These are phyloP conservation scores for Fusarium nematophilum DNA, from an alignment of 2,329 filamentous ascomycete genomes.

Conservation along the genomic window DNA sequence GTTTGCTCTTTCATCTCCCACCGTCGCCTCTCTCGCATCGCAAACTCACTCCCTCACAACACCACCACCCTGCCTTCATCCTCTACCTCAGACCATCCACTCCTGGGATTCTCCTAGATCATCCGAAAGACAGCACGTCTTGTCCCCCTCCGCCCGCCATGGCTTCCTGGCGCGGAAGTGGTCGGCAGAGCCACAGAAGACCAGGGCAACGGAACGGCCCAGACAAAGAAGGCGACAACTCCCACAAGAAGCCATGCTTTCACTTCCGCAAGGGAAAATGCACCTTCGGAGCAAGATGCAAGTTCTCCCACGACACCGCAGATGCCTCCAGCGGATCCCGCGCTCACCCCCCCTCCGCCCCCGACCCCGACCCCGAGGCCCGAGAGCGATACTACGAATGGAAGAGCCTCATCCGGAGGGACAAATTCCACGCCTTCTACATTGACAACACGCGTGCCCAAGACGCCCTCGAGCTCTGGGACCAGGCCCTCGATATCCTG, in stretches of 20 bases:
- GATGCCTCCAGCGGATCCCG: too few relatives aligned
- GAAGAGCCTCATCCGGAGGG: slow-evolving; percentile 1
- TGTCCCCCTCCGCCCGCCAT: background rate
- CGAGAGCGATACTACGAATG: slow-evolving; percentile 7
- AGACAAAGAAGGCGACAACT: background rate
- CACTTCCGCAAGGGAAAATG: slow-evolving; percentile 7
- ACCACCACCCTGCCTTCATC: background rate
- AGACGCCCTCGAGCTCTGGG: slow-evolving; percentile 2
- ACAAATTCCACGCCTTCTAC: background rate
- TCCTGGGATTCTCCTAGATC: background rate
- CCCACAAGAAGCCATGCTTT: background rate
- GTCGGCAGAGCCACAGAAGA: background rate
- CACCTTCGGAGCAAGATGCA: background rate
- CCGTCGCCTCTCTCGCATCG: too few relatives aligned
- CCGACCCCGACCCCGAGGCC: background rate
- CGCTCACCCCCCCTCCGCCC: background rate
- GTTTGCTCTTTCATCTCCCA: background rate
- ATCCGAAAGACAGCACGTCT: too few relatives aligned
- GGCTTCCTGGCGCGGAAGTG: background rate
- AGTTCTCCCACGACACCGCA: slow-evolving; percentile 1
- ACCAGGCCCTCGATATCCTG: background rate
- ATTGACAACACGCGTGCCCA: background rate
- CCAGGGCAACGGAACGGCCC: background rate
- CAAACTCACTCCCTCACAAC: background rate
- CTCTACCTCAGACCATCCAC: background rate